Base-by-base conservation (phyloP, 148 eudicot species). In the Vaccinium vitisidaea region DNA sequence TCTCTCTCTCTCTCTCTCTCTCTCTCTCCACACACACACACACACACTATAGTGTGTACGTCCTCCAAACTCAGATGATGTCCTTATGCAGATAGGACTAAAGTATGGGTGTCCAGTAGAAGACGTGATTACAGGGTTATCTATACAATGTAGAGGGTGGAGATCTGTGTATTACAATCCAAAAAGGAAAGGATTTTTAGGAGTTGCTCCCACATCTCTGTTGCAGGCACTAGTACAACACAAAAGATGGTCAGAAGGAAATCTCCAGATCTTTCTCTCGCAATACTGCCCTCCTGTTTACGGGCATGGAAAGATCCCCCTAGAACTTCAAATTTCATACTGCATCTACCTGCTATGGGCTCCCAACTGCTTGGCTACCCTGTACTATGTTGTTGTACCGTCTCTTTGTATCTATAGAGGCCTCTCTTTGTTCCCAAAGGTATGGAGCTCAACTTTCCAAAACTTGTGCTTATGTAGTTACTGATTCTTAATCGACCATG, bases 371-470 rank as follows among this genome's bases (percentile, higher is more conserved):
- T 81, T 88, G 81, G 46, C 88, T 1, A 86, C 88, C 2, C 79
- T 88, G 8, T 82, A 70, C 69, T 88, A 88, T 18, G 58, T 73
- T 32, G 39, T 8, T 13, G 70, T 86, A 73, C 88, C 86, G 0
- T n/a, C 85, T 0, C 82, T 84, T 36, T 84, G 58, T 59, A 75
- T 84, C 27, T 79, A 81, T 5, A 77, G 59, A 76, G 83, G 50
- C 70, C 63, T 86, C 70, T 19, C 82, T 39, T 27, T 86, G 81
- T 84, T 84, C 50, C 90, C 90, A 48, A 65, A 82, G 90, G 90
- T 88, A 70, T 32, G 79, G 19, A 27, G 32, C 8, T 5, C 30
- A 48, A 75, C 52, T 75, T 46, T 43, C 55, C 79, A 76, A 76
- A 48, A 76, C 79, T 76, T 76, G 5, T 49, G 6, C 32, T 8